Conservation (phyloP, 202 grass and related monocot species). For the Panicum virgatum region DNA sequence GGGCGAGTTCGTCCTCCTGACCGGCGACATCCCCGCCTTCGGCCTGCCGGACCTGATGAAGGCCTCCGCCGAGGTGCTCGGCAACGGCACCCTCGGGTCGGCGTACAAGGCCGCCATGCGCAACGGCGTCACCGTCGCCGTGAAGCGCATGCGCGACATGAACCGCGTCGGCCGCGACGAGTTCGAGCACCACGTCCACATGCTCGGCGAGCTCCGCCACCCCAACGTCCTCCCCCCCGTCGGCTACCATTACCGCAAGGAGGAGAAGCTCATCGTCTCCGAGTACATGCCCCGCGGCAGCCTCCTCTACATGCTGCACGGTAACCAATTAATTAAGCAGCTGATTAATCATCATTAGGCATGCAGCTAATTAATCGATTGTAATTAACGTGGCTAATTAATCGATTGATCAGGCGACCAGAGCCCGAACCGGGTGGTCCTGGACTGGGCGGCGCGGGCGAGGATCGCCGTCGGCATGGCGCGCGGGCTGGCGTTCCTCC, state of each 20-base stretch:
- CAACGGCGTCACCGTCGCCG: conserved; percentile 50
- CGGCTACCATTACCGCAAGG: conserved; percentile 70
- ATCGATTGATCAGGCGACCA: conserved; percentile 45
- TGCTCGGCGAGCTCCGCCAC: conserved; percentile 53
- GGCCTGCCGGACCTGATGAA: conserved; percentile 73
- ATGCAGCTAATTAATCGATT: not conserved
- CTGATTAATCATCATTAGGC: not conserved
- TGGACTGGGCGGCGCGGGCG: conserved; percentile 56
- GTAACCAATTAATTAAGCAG: not conserved
- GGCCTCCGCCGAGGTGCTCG: conserved; percentile 70
- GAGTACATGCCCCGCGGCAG: conserved; percentile 62
- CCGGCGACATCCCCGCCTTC: conserved; percentile 32
- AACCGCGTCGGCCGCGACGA: conserved; percentile 52
- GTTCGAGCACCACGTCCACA: conserved; percentile 53
- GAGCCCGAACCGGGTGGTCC: conserved; percentile 30
- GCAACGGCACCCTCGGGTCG: conserved; percentile 60
- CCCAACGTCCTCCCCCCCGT: conserved; percentile 60
- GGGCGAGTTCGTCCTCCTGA: conserved; percentile 49
- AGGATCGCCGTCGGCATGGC: conserved; percentile 52
- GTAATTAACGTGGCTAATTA: not conserved
- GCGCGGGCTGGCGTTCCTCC: conserved; percentile 59
- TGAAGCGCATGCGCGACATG: conserved; percentile 80
- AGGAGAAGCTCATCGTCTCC: conserved; percentile 79
- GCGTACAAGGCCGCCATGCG: conserved; percentile 78
- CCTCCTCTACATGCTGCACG: conserved; percentile 71